Evolutionary conservation across 2,329 filamentous ascomycete genomes (phyloP).

Genomic region (Fusarium robinianum): DNA sequence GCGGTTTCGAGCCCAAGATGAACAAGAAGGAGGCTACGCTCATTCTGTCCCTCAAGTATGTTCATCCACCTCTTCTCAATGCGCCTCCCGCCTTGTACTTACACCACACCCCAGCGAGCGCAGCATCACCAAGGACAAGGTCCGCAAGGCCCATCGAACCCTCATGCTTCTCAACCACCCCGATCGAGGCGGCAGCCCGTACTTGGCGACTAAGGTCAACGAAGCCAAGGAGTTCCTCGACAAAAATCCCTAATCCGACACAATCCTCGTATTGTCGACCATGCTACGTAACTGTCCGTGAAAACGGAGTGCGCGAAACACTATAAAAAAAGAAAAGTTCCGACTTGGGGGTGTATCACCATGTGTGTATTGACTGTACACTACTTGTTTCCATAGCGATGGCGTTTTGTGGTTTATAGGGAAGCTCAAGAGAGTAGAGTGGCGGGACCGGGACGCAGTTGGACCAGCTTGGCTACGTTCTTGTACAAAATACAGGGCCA

Average conservation of each 20-base stretch:
- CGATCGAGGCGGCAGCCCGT: conserved; percentile 94
- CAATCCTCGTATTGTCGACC: not conserved
- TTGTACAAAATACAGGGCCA: conserved; percentile 34
- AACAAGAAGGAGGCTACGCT: conserved; percentile 87
- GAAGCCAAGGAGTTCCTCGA: conserved; percentile 97
- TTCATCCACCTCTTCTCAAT: not conserved
- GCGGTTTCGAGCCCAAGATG: conserved; percentile 97
- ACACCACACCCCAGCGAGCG: conserved; percentile 68
- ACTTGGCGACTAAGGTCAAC: conserved; percentile 96
- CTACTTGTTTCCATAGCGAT: conserved; percentile 51
- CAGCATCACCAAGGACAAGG: conserved; percentile 84
- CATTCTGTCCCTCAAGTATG: conserved; percentile 87
- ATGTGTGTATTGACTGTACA: conserved; percentile 44
- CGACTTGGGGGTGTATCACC: conserved; percentile 13
- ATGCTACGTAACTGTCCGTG: not conserved
- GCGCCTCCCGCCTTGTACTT: conserved; percentile 1
- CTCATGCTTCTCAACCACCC: conserved; percentile 98
- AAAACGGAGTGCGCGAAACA: conserved; percentile 8
- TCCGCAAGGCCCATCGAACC: conserved; percentile 92
- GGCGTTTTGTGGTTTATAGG: conserved; percentile 45
- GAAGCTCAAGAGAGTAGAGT: conserved; percentile 25
- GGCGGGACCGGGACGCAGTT: conserved; percentile 27
- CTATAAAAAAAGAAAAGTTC: conserved; percentile 18
- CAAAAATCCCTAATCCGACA: conserved; percentile 53
- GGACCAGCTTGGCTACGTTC: conserved; percentile 24